These are phyloP conservation scores for Kalanchoe fedtschenkoi DNA, from an alignment of 164 flowering plant species.

Conservation along the genomic window DNA sequence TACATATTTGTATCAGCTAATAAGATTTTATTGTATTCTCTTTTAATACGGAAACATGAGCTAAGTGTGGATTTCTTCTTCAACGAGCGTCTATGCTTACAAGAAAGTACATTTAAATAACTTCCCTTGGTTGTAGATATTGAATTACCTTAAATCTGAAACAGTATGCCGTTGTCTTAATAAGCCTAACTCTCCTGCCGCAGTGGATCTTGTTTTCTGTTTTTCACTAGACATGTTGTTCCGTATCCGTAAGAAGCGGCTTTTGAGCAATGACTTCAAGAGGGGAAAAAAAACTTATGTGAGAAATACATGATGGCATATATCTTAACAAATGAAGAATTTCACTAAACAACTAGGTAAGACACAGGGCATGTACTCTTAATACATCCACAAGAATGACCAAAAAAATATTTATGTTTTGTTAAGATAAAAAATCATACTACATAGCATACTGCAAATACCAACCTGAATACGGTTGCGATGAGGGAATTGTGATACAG, in stretches of 20 bases:
- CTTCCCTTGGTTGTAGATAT: neutral
- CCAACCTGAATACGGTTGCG: slow-evolving; percentile 95
- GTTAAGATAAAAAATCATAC: neutral
- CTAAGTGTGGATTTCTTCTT: neutral
- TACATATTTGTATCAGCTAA: no score
- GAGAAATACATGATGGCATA: neutral
- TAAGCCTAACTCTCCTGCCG: slow-evolving; percentile 72
- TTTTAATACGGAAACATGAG: neutral
- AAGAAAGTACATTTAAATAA: neutral
- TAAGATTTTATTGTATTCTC: no score
- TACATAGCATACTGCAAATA: neutral
- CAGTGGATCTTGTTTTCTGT: slow-evolving; percentile 51
- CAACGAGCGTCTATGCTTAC: neutral
- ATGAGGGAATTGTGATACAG: slow-evolving; percentile 76
- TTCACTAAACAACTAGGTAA: neutral
- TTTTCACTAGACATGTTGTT: slow-evolving; percentile 39
- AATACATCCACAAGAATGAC: neutral
- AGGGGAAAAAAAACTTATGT: neutral
- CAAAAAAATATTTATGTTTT: neutral
- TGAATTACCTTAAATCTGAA: slow-evolving; percentile 67
- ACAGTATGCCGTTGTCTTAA: slow-evolving; percentile 75
- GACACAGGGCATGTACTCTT: neutral
- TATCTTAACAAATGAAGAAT: neutral
- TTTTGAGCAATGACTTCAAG: slow-evolving; percentile 69
- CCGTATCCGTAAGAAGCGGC: slow-evolving; percentile 69